phyloP scores from a whole-genome alignment of 129 eudicot genomes.

The Helichrysum umbraculigerum region DNA sequence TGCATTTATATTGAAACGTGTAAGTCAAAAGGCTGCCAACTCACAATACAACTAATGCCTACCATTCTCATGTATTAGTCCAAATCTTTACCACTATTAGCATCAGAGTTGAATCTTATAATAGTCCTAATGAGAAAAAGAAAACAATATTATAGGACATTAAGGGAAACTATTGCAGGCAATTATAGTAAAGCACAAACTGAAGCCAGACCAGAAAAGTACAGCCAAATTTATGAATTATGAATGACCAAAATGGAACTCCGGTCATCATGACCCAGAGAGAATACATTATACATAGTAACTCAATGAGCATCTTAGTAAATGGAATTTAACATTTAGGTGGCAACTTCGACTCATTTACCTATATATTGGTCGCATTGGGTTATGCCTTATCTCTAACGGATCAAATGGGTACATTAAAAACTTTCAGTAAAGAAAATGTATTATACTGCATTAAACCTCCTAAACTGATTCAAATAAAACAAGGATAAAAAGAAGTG shows the following conservation, averaged over 20 bases:
- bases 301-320: not conserved
- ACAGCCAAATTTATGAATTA: not conserved
- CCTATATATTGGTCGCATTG: not conserved
- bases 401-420: not conserved
- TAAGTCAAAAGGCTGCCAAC: not conserved
- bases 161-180: conserved; percentile 3
- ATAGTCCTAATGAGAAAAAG: not conserved
- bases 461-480: conserved; percentile 1
- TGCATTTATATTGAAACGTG: conserved; percentile 2
- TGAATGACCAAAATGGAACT: not conserved
- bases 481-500: not conserved
- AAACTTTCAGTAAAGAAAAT: not conserved
- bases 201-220: not conserved
- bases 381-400: not conserved
- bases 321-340: not conserved
- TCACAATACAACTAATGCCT: not conserved
- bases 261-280: not conserved
- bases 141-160: conserved; percentile 2
- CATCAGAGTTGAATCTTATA: not conserved
- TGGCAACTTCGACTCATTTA: not conserved
- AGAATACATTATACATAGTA: conserved; percentile 15
- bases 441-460: not conserved
- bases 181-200: not conserved
- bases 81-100: conserved; percentile 9
- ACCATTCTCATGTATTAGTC: conserved; percentile 4